Conservation (phyloP, 164 flowering plant genomes). For the Vitis cinerea region DNA sequence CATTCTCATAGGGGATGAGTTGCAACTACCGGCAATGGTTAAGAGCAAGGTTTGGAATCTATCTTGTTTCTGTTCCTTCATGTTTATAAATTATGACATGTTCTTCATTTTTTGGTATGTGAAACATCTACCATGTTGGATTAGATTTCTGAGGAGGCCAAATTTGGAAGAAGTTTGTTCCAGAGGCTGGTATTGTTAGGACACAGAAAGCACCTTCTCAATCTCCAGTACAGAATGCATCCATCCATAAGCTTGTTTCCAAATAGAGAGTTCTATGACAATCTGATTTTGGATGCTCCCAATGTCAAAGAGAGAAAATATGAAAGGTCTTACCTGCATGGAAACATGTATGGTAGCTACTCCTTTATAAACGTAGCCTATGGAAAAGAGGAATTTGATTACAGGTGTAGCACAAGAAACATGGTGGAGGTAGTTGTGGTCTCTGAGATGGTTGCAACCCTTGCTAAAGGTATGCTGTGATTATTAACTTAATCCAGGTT, state of each 20-base stretch:
- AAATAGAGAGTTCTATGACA: constrained; percentile 36
- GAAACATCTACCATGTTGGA: background rate
- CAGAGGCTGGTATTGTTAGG: constrained; percentile 37
- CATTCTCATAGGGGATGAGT: constrained; percentile 11
- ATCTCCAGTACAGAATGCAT: constrained; percentile 60
- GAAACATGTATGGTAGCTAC: constrained; percentile 44
- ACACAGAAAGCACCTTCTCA: constrained; percentile 36
- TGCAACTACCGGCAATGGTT: constrained; percentile 16
- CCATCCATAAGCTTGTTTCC: constrained; percentile 60
- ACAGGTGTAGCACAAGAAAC: constrained; percentile 27
- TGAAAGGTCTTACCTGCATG: constrained; percentile 29
- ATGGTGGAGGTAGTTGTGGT: constrained; percentile 42
- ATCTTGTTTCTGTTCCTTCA: background rate
- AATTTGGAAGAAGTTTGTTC: constrained; percentile 56
- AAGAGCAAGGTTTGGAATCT: constrained; percentile 25
- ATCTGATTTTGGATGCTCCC: constrained; percentile 33
- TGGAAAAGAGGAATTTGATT: constrained; percentile 30
- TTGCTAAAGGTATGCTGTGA: constrained; percentile 31
- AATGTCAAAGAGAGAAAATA: constrained; percentile 6
- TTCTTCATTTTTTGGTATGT: no score
- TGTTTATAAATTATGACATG: no score
- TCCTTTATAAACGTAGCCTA: constrained; percentile 38
- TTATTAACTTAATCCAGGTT: no score
- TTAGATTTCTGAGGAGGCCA: constrained; percentile 32
- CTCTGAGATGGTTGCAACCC: constrained; percentile 22